phyloP scores from a whole-genome alignment of 768 basidiomycete genomes.

The Zangia roseola region DNA sequence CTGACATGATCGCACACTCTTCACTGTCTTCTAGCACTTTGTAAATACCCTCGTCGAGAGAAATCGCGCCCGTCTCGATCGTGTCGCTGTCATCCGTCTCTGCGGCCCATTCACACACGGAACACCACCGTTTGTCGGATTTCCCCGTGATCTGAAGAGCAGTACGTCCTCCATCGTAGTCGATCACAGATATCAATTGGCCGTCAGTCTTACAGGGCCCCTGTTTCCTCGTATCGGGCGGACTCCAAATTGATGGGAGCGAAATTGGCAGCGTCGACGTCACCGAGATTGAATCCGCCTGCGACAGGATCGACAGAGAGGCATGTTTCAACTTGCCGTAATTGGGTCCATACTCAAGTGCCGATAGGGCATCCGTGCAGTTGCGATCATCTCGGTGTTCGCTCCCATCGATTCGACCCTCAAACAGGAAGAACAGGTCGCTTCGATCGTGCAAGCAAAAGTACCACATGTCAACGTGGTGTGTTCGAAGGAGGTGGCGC shows the following conservation, averaged over 20 bases:
- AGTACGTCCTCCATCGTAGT: constrained; percentile 22
- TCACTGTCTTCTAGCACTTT: constrained; percentile 38
- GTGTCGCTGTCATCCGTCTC: constrained; percentile 63
- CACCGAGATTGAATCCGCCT: constrained; percentile 45
- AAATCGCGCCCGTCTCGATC: constrained; percentile 49
- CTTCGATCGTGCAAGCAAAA: constrained; percentile 39
- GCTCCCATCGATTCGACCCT: constrained; percentile 45
- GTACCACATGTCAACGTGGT: constrained; percentile 47
- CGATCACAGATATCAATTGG: background rate
- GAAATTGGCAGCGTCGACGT: constrained; percentile 44
- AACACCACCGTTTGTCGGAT: constrained; percentile 55
- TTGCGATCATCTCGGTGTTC: constrained; percentile 50
- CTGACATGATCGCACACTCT: background rate
- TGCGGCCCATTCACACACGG: constrained; percentile 60
- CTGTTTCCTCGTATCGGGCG: constrained; percentile 37
- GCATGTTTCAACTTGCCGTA: constrained; percentile 13
- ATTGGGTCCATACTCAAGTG: background rate
- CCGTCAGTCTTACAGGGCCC: constrained; percentile 28
- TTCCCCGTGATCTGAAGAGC: constrained; percentile 37
- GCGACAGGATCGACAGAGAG: constrained; percentile 35
- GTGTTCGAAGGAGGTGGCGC: constrained; percentile 55
- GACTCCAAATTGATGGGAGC: constrained; percentile 46
- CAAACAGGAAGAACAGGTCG: constrained; percentile 48
- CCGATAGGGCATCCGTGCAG: constrained; percentile 24
- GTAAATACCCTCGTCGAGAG: constrained; percentile 61